Evolutionary conservation across 257 asterid genomes (phyloP).

Genomic region (Gynochthodes officinalis): DNA sequence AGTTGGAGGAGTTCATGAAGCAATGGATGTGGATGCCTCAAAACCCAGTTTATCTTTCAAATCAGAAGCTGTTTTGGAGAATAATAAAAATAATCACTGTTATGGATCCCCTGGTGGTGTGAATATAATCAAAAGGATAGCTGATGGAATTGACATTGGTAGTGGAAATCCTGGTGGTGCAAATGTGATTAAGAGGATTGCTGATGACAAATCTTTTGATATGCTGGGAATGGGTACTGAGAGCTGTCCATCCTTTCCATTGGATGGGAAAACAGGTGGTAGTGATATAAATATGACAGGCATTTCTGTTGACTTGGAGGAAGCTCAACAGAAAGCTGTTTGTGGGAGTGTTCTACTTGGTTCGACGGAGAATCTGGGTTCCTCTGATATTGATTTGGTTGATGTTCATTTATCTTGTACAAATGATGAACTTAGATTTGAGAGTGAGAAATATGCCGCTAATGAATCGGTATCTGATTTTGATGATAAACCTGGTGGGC

Average conservation of each 20-base stretch:
- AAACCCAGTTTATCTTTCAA: constrained; percentile 22
- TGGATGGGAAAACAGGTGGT: constrained; percentile 25
- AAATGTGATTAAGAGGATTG: constrained; percentile 12
- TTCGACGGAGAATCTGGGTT: constrained; percentile 34
- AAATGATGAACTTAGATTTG: constrained; percentile 29
- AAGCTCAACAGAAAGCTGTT: constrained; percentile 26
- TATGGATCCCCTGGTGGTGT: constrained; percentile 17
- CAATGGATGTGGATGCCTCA: constrained; percentile 21
- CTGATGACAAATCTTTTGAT: constrained; percentile 23
- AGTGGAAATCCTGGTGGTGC: constrained; percentile 18
- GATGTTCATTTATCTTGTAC: constrained; percentile 23
- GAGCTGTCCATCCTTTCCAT: constrained; percentile 23
- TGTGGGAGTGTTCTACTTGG: constrained; percentile 28
- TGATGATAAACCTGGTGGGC: constrained; percentile 28
- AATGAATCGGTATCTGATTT: constrained; percentile 35
- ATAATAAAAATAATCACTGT: constrained; percentile 13
- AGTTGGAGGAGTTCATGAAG: constrained; percentile 23
- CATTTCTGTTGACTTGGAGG: constrained; percentile 29
- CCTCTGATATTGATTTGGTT: constrained; percentile 22
- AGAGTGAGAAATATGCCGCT: constrained; percentile 25
- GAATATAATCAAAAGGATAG: constrained; percentile 12
- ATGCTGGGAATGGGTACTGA: constrained; percentile 25
- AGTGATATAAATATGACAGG: constrained; percentile 16
- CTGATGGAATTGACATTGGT: constrained; percentile 24
- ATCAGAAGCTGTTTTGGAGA: constrained; percentile 22